phyloP scores from a whole-genome alignment of 345 rosid species.

The Salix brachista region DNA sequence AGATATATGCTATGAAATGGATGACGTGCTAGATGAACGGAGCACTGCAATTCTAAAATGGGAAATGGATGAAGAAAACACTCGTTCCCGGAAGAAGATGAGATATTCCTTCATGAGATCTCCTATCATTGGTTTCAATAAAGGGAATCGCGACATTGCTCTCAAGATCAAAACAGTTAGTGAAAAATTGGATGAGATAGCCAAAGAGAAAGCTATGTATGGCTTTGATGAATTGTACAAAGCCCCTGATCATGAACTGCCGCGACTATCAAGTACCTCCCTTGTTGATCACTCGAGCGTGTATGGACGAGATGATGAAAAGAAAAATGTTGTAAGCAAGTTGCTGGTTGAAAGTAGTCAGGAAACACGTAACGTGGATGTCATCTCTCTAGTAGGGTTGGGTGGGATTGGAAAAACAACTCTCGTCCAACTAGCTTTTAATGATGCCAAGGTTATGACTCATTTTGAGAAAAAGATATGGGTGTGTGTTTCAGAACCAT shows the following conservation, averaged over 20 bases:
- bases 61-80: background rate
- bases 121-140: background rate
- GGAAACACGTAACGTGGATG: too few relatives aligned
- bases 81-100: background rate
- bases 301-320: too few relatives aligned
- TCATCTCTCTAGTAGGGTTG: too few relatives aligned
- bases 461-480: too few relatives aligned
- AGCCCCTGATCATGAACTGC: too few relatives aligned
- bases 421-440: too few relatives aligned
- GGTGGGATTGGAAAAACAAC: too few relatives aligned
- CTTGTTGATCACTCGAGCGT: too few relatives aligned
- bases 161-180: background rate
- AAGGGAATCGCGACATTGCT: background rate
- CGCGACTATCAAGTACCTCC: too few relatives aligned
- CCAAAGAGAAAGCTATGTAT: background rate
- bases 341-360: background rate
- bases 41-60: slow-evolving; percentile 10
- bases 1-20: slow-evolving; percentile 13
- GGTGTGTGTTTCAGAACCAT: too few relatives aligned
- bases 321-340: background rate
- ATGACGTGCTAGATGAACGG: slow-evolving; percentile 21
- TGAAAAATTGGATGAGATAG: background rate
- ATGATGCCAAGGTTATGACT: too few relatives aligned
- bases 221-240: too few relatives aligned
- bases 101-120: background rate